Base-by-base conservation (phyloP, 306 rosid genomes). In the Medicago arabica region DNA sequence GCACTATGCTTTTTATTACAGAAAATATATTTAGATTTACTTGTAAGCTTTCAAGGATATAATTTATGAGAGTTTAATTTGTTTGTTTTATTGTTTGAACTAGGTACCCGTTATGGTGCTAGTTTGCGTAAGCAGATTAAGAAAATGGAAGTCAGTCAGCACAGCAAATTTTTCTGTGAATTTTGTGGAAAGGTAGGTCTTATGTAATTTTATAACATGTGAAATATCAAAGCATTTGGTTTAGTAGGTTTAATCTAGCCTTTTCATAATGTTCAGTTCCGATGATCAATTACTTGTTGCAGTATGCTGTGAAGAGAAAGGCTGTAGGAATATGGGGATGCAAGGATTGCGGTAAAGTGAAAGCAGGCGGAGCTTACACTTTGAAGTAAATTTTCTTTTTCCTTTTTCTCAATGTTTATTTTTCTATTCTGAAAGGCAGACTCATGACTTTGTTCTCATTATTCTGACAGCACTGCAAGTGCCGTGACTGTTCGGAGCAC, bases 61-160 rank as follows among this genome's bases (percentile, higher is more conserved):
- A 12, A 14, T 18, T 25, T 21, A 68, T 64, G 57, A 63, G 36
- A 28, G 39, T 4, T 50, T 54, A 15, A 7, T 34, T 62, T 53
- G 9, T 13, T 23, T 53, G 36, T 38, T 77, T 77, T 58, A 46
- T 73, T 58, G 3, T 75, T 38, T 15, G 47, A 3, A 28, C 10
- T 65, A 93, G 98, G 95, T 67, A 93, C 98, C 83, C 87, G 97
- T 0, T 93, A 93, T 46, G 98, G 98, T 57, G 98, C 97, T 14
- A 89, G 93, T 93, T 81, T 91, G 84, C 86, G 97, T 1, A 93
- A 93, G 88, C 98, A 91, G 92, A 93, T 93, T 60, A 93, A 93
- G 85, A 93, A 93, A 81, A 93, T 93, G 97, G 98, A 93, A 81
- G 96, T 93, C 8, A 93, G 97, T 80, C 97, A 93, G 62, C 96